Conservation (phyloP, 352 stramenopile species). For the Phytophthora pisi region DNA sequence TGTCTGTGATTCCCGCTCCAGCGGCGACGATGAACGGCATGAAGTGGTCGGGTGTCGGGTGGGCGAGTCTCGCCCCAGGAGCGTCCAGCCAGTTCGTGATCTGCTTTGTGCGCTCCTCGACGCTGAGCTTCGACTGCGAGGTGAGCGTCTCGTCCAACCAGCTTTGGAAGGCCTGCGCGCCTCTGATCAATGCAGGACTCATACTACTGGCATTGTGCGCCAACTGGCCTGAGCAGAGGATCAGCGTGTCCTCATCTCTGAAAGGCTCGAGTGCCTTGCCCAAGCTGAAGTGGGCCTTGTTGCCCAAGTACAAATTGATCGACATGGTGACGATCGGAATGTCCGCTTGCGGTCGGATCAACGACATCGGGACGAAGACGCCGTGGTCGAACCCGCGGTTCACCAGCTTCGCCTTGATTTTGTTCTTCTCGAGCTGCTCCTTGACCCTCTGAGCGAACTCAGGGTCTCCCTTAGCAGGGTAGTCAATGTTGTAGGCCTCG, state of each 20-base stretch:
- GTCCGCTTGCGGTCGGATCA: background rate
- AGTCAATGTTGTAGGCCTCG: background rate
- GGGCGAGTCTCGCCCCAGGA: background rate
- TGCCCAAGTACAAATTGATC: conserved; percentile 10
- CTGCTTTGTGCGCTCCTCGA: background rate
- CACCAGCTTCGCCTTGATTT: conserved; percentile 41
- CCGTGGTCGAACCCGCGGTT: conserved; percentile 88
- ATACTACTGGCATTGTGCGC: conserved; percentile 19
- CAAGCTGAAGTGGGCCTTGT: conserved; percentile 42
- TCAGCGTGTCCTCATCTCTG: conserved; percentile 65
- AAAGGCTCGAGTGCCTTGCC: conserved; percentile 50
- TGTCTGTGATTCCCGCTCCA: background rate
- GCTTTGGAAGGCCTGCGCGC: conserved; percentile 21
- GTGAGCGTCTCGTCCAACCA: conserved; percentile 32
- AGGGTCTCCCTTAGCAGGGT: background rate
- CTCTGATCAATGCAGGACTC: background rate
- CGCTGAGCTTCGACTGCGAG: background rate
- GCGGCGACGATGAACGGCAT: background rate
- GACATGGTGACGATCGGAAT: conserved; percentile 2
- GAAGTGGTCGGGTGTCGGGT: background rate
- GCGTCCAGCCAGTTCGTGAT: background rate
- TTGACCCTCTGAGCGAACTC: background rate
- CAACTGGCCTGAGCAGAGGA: conserved; percentile 59
- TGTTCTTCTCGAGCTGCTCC: conserved; percentile 36
- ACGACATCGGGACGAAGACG: conserved; percentile 85